These are phyloP conservation scores for Flueggea neowawraea DNA, from an alignment of 441 rosid genomes.

Conservation along the genomic window DNA sequence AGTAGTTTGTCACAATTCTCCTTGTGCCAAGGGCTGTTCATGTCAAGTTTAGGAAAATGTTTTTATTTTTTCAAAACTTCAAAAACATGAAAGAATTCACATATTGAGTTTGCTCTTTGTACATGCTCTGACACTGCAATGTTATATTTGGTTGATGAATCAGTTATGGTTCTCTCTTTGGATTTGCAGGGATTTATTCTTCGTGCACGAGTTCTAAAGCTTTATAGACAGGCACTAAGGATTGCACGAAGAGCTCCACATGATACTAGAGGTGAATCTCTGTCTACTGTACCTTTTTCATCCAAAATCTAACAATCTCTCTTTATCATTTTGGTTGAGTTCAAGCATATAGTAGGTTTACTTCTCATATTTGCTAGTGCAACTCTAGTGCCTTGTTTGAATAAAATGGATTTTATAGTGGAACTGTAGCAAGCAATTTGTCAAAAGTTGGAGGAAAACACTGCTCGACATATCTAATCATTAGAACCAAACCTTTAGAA, in stretches of 20 bases:
- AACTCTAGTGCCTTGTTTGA: neutral
- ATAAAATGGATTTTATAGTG: conserved; percentile 32
- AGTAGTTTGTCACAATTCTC: too few species aligned
- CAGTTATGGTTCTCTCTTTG: conserved; percentile 45
- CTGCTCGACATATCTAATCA: too few species aligned
- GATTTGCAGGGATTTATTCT: conserved; percentile 77
- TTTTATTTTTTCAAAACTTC: too few species aligned
- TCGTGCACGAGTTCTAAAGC: conserved; percentile 78
- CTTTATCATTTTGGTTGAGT: too few species aligned
- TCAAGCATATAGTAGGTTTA: too few species aligned
- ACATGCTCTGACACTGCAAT: neutral
- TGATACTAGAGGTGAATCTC: conserved; percentile 56
- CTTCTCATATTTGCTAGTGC: too few species aligned
- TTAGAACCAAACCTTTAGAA: neutral
- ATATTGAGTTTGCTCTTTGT: too few species aligned
- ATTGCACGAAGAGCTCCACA: conserved; percentile 69
- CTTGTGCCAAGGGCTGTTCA: too few species aligned
- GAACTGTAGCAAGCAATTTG: conserved; percentile 57
- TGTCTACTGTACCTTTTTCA: too few species aligned
- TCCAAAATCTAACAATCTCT: too few species aligned
- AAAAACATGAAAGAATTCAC: too few species aligned
- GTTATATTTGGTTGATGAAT: conserved; percentile 9
- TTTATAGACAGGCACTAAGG: conserved; percentile 77
- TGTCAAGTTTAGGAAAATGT: too few species aligned
- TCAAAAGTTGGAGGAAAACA: conserved; percentile 68